These are phyloP conservation scores for Entonaema liquescens DNA, from an alignment of 495 filamentous ascomycete species.

Conservation along the genomic window DNA sequence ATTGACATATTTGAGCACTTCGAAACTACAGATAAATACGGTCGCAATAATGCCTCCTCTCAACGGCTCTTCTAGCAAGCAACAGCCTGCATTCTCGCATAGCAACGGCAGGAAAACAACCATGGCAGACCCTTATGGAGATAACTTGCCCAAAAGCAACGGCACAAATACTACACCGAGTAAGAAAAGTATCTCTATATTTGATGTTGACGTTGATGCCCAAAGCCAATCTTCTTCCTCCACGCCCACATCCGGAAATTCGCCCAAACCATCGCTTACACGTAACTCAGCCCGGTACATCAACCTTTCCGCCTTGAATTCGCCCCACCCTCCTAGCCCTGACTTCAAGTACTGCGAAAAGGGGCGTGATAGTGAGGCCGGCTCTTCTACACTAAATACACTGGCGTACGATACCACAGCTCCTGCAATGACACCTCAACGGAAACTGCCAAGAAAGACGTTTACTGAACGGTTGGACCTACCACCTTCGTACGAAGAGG, in stretches of 20 bases:
- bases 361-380: background rate
- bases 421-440: background rate
- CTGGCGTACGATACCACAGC: background rate
- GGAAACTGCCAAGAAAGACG: background rate
- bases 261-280: background rate
- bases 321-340: background rate
- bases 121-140: slow-evolving; percentile 1
- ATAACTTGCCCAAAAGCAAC: background rate
- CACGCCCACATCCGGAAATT: background rate
- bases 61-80: background rate
- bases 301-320: background rate
- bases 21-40: background rate
- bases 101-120: slow-evolving; percentile 3
- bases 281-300: background rate
- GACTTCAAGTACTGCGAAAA: background rate
- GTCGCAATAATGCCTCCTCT: background rate
- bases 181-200: background rate
- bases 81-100: slow-evolving; percentile 1
- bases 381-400: background rate
- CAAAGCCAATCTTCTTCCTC: background rate
- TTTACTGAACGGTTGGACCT: background rate
- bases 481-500: background rate
- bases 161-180: background rate
- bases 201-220: background rate
- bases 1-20: background rate